Evolutionary conservation across 139 green algal genomes (phyloP).

Genomic region (Ulvella scutata): DNA sequence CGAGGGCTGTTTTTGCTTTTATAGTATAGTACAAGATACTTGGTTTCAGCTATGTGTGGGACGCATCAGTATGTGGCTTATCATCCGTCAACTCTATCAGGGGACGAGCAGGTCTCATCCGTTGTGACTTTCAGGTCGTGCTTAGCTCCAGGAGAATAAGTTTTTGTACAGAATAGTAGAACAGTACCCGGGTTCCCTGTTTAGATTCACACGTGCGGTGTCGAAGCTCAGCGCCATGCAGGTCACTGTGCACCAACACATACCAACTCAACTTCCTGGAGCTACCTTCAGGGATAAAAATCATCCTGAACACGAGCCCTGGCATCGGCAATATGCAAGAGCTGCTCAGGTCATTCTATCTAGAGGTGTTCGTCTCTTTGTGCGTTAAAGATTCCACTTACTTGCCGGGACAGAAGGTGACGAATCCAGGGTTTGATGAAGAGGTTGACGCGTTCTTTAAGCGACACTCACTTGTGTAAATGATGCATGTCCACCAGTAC

Average conservation of each 20-base stretch:
- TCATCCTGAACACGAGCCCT: neutral
- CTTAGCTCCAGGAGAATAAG: too few relatives aligned
- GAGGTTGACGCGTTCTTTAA: neutral
- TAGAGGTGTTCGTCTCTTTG: neutral
- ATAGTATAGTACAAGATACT: too few relatives aligned
- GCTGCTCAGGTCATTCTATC: neutral
- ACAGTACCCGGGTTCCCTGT: too few relatives aligned
- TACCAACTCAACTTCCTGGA: neutral
- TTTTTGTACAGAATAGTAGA: too few relatives aligned
- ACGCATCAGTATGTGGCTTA: too few relatives aligned
- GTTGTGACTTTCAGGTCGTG: too few relatives aligned
- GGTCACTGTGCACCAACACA: neutral
- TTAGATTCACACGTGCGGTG: too few relatives aligned
- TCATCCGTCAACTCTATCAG: too few relatives aligned
- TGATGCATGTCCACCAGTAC: neutral
- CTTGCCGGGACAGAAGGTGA: neutral
- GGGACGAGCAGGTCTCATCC: too few relatives aligned
- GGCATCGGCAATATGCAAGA: neutral
- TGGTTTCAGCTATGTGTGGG: too few relatives aligned
- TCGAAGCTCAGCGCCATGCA: too few relatives aligned
- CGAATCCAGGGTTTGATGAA: neutral
- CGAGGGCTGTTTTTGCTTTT: too few relatives aligned
- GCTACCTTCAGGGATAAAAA: neutral
- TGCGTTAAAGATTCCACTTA: neutral
- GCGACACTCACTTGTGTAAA: neutral